Conservation (phyloP, 2,329 filamentous ascomycete species). For the Myriangium duriaei region DNA sequence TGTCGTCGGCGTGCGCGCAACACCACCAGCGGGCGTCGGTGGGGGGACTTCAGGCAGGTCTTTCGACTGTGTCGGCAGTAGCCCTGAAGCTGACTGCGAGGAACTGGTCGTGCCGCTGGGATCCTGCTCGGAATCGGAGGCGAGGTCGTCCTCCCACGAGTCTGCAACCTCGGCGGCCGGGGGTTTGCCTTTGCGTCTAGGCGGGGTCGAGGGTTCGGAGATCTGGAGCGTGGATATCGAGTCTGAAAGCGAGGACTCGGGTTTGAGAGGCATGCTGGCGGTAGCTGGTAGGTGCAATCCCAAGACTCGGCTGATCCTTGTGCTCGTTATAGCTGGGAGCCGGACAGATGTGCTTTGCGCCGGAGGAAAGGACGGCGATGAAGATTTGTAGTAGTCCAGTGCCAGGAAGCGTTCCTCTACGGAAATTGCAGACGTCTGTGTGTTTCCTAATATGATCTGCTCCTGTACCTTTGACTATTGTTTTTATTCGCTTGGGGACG, state of each 20-base stretch:
- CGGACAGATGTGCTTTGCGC: constrained; percentile 24
- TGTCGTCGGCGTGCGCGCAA: constrained; percentile 1
- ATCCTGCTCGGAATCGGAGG: background rate
- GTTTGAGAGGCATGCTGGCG: background rate
- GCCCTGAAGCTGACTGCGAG: background rate
- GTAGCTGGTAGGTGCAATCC: too few species aligned
- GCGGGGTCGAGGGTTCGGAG: background rate
- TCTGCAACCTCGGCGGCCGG: background rate
- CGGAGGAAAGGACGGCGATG: constrained; percentile 23
- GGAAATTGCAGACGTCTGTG: too few species aligned
- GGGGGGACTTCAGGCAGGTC: constrained; percentile 43
- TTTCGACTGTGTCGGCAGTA: constrained; percentile 2
- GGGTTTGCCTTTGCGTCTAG: background rate
- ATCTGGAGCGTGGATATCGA: background rate
- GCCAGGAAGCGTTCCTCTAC: too few species aligned
- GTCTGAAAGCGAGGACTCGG: background rate
- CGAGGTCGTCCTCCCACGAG: background rate
- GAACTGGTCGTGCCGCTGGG: background rate
- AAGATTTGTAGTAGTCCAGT: constrained; percentile 54
- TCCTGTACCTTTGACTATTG: too few species aligned
- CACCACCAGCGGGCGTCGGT: constrained; percentile 44
- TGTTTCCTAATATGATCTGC: too few species aligned
- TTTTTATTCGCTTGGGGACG: too few species aligned
- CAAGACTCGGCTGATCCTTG: too few species aligned
- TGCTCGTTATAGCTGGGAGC: too few species aligned